Evolutionary conservation across 225 moss, liverwort and hornwort genomes (phyloP), one percentile per base, ranked within the genome.

Genomic region (Marchantia paleacea): DNA sequence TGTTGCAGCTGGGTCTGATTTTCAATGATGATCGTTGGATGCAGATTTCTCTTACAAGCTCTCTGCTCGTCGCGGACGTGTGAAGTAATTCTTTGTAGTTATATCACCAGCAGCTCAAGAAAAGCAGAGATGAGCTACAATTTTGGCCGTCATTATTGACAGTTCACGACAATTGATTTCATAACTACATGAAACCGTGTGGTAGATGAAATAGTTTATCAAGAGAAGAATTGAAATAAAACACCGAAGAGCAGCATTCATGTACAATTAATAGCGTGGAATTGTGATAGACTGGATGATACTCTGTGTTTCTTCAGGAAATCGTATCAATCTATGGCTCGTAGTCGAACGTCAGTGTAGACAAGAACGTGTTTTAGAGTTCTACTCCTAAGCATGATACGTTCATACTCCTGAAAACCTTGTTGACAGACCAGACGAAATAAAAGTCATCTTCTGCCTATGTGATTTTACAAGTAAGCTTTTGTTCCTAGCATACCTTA

Each of bases 31-130:
- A 6, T 74, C 25, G 53, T 53, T 82, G 55, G 16, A 6, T 26
- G 75, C 83, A 86, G 85, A 83, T 88, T 58, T 53, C 85, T 54
- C 80, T 88, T 8, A 10, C 87, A 14, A 75, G 84, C 16, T 80
- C 78, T n/a, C 31, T 88, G 80, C 75, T 88, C 30, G 80, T 85
- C 30, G 85, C 84, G 24, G 87, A 88, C 57, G 69, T 88, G 54
- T 88, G 69, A 70, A 62, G 11, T 50, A 28, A n/a, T 10, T 39
- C 39, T 26, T 0, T 53, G 19, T 82, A 31, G 64, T 13, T 68
- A 48, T 1, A 69, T 8, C 3, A 72, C 7, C 15, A 14, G 18
- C 31, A 62, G 72, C 63, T 65, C 66, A 52, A 72, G 64, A 39
- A 52, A 73, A 52, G 58, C 14, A 28, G 12, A 68, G 52, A 73